Evolutionary conservation across 2,329 filamentous ascomycete species (phyloP).

Genomic region (Aspergillus melleus): DNA sequence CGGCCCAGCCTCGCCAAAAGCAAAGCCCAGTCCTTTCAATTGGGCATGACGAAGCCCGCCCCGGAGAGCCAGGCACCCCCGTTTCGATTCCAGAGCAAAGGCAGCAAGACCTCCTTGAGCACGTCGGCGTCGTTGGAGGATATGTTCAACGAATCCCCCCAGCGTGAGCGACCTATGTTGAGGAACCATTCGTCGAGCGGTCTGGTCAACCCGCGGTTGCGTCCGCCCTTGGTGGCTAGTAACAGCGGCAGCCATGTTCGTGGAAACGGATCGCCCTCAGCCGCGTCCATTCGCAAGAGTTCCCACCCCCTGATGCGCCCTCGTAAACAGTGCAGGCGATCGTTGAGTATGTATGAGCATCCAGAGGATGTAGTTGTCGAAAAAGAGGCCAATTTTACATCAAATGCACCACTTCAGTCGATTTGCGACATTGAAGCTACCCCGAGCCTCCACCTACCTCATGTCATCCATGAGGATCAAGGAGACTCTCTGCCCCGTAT

Average conservation of each 20-base stretch:
- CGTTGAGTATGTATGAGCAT: slow-evolving; percentile 96
- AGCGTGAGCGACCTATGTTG: slow-evolving; percentile 65
- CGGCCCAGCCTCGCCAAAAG: slow-evolving; percentile 73
- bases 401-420: slow-evolving; percentile 63
- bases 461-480: slow-evolving; percentile 77
- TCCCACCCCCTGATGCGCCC: slow-evolving; percentile 72
- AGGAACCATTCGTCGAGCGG: slow-evolving; percentile 61
- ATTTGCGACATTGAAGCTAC: slow-evolving; percentile 82
- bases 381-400: slow-evolving; percentile 61
- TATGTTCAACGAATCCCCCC: slow-evolving; percentile 78
- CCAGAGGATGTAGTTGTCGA: slow-evolving; percentile 83
- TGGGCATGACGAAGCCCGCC: slow-evolving; percentile 60
- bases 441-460: slow-evolving; percentile 73
- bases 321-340: slow-evolving; percentile 85
- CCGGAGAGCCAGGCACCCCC: slow-evolving; percentile 67
- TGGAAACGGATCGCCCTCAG: slow-evolving; percentile 73
- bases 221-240: slow-evolving; percentile 59
- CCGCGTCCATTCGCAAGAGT: slow-evolving; percentile 68
- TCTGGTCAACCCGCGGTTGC: slow-evolving; percentile 61
- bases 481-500: slow-evolving; percentile 88
- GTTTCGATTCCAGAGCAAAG: slow-evolving; percentile 70
- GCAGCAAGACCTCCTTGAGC: slow-evolving; percentile 53
- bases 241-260: slow-evolving; percentile 56
- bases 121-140: slow-evolving; percentile 71
- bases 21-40: slow-evolving; percentile 72